Conservation (phyloP, 371 early-diverging fungal genomes). For the Lichtheimia corymbifera region DNA sequence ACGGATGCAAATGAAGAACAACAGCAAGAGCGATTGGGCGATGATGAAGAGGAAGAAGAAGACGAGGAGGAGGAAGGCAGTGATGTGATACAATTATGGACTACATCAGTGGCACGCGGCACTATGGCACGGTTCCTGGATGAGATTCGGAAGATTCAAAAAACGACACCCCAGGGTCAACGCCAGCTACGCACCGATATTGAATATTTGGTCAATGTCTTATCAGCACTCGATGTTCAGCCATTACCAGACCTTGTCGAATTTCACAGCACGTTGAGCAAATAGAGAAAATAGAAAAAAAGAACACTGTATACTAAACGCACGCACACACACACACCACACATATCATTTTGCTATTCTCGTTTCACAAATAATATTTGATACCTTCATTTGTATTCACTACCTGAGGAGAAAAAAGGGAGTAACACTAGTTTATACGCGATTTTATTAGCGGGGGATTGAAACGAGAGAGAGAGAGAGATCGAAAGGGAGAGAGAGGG, state of each 20-base stretch:
- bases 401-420: neutral
- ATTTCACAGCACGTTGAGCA: conserved; percentile 13
- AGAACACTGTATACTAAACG: neutral
- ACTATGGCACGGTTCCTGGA: conserved; percentile 51
- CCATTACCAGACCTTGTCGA: conserved; percentile 34
- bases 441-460: too few species aligned
- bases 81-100: conserved; percentile 70
- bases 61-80: conserved; percentile 22
- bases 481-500: too few species aligned
- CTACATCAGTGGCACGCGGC: conserved; percentile 62
- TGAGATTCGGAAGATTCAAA: conserved; percentile 35
- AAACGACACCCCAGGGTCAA: conserved; percentile 47
- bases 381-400: neutral
- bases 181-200: conserved; percentile 64
- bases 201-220: conserved; percentile 62
- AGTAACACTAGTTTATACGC: too few species aligned
- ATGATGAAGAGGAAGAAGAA: conserved; percentile 25
- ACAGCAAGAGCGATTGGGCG: conserved; percentile 3
- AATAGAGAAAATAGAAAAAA: neutral
- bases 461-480: too few species aligned
- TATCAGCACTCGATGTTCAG: conserved; percentile 65
- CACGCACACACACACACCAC: neutral
- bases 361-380: neutral
- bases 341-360: neutral
- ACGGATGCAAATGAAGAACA: conserved; percentile 21